A percentile compares a stretch with the other conserved stretches of the same genome.
Conservation (phyloP, 148 eudicot species). For the Gaultheria prostrata region DNA sequence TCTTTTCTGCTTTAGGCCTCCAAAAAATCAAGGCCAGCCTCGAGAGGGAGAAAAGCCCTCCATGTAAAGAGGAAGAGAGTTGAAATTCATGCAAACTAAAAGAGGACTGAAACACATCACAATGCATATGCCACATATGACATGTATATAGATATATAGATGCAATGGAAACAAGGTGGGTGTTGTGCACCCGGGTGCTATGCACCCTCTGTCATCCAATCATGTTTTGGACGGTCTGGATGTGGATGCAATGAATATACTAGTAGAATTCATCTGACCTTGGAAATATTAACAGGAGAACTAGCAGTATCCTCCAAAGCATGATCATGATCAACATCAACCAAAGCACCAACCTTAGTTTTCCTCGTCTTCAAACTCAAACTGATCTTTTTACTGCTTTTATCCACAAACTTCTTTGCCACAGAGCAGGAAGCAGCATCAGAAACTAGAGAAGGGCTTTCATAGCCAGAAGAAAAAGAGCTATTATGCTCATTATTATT, state of each 20-base stretch:
- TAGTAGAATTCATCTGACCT: slow-evolving; percentile 21
- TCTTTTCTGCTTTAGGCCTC: too few relatives aligned
- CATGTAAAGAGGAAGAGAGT: too few relatives aligned
- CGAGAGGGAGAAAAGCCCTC: too few relatives aligned
- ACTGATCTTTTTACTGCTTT: slow-evolving; percentile 19
- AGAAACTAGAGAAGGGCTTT: slow-evolving; percentile 20
- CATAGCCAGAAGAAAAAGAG: slow-evolving; percentile 14
- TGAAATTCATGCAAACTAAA: too few relatives aligned
- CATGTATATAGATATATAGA: too few relatives aligned
- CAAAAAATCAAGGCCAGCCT: too few relatives aligned
- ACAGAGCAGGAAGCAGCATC: slow-evolving; percentile 28
- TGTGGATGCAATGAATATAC: neutral
- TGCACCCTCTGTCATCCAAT: too few relatives aligned
- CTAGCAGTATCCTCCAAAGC: slow-evolving; percentile 55
- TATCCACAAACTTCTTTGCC: slow-evolving; percentile 7
- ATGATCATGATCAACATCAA: slow-evolving; percentile 21
- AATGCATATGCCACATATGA: too few relatives aligned
- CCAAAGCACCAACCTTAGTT: slow-evolving; percentile 15
- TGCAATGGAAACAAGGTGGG: too few relatives aligned
- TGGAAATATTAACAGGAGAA: slow-evolving; percentile 50
- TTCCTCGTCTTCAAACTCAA: slow-evolving; percentile 28
- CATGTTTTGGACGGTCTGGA: too few relatives aligned
- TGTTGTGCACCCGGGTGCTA: too few relatives aligned
- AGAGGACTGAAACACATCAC: too few relatives aligned
- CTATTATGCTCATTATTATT: slow-evolving; percentile 14